Base-by-base conservation (phyloP, 1,139 yeast species). In the Williopsis jadinii region DNA sequence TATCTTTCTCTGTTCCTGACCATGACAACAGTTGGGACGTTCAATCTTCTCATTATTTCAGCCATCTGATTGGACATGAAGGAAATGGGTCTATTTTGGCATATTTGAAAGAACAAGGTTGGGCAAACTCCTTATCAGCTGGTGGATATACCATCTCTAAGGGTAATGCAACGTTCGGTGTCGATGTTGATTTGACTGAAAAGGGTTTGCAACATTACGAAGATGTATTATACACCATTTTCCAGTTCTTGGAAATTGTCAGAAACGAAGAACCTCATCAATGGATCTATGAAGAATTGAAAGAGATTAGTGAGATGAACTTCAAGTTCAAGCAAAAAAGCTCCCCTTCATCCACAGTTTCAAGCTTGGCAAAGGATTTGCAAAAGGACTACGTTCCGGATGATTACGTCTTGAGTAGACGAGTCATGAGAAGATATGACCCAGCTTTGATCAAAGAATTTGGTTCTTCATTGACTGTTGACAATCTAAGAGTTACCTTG, bases 1-100 rank as follows among this genome's bases (percentile, higher is more conserved):
- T 92, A 12, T 62, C 75, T 5, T 92, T 92, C 60, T 70, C 77
- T 46, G 74, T 85, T 11, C 96, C 96, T 2, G 90, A 85, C 55
- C 82, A 80, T 53, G 77, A 73, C 30, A 63, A 65, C 12, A 63
- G 71, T 41, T 84, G 92, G 85, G 73, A 74, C 38, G 70, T 75
- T 27, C 78, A 77, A 51, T 95, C 97, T 0, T 71, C 75, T 11
- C 75, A 72, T 41, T 84, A 87, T 60, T 73, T 69, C 51, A 76
- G 92, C 26, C 97, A 90, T 60, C 68, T 92, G 43, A 64, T 92
- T 42, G 97, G 98, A 30, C 97, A 92, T 60, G 97, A 92, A 64
- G 86, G 87, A 41, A 71, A 79, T 41, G 97, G 97, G 1, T 86
- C 96, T 1, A 62, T 92, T 13, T 68, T 86, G 32, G 73, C 80